Conservation (phyloP, 1,284 basidiomycete species). For the Grifola frondosa region DNA sequence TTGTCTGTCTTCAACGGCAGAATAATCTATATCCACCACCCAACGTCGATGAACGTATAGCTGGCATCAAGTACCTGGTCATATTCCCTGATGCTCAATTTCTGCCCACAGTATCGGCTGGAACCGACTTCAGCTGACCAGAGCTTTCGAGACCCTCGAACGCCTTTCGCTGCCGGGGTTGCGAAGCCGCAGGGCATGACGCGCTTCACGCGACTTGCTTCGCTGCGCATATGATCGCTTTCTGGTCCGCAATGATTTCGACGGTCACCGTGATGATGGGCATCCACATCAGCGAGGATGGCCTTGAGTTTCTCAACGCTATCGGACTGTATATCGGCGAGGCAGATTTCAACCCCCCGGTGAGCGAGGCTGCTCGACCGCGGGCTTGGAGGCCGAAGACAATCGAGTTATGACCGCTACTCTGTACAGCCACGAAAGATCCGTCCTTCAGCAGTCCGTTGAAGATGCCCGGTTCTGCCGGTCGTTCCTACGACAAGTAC, state of each 20-base stretch:
- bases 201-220: slow-evolving; percentile 17
- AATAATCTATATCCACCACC: slow-evolving; percentile 28
- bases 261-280: slow-evolving; percentile 12
- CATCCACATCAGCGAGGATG: slow-evolving; percentile 15
- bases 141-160: slow-evolving; percentile 5
- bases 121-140: not conserved
- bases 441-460: slow-evolving; percentile 14
- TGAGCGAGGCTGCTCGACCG: slow-evolving; percentile 5
- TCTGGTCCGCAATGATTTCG: slow-evolving; percentile 12
- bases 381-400: slow-evolving; percentile 9
- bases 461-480: slow-evolving; percentile 18
- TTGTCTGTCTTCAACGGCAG: slow-evolving; percentile 11
- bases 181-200: slow-evolving; percentile 20
- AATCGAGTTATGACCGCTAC: slow-evolving; percentile 14
- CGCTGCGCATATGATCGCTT: slow-evolving; percentile 18
- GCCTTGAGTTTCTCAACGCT: slow-evolving; percentile 10
- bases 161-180: slow-evolving; percentile 15
- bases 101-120: slow-evolving; percentile 17
- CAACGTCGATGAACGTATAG: slow-evolving; percentile 28
- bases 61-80: slow-evolving; percentile 15
- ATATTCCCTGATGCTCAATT: slow-evolving; percentile 20
- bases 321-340: slow-evolving; percentile 14
- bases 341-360: slow-evolving; percentile 17
- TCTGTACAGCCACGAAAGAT: slow-evolving; percentile 19
- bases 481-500: slow-evolving; percentile 24